Base-by-base conservation (phyloP, 148 eudicot species). In the Bassia scoparia region DNA sequence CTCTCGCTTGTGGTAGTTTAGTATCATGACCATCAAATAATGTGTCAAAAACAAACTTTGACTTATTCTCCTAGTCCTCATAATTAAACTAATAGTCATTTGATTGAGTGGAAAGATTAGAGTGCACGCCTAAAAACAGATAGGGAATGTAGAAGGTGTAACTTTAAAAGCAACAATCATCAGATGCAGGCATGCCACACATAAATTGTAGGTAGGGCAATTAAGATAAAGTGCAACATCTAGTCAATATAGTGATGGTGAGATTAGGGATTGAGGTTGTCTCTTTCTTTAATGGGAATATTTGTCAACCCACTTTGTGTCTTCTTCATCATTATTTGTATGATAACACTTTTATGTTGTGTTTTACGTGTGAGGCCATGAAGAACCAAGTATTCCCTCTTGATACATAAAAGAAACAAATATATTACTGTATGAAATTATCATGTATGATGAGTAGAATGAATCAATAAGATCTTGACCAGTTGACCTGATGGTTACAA, bases 291-390 rank as follows among this genome's bases (percentile, higher is more conserved):
- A 54, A 62, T 77, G 58, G 80, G 67, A 53, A 53, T 41, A 15
- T 52, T n/a, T 63, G 75, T 77, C 75, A 70, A 77, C 64, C 70
- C 70, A 61, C 61, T 35, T 30, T 53, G 5, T 7, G 17, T 14
- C 7, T 59, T 26, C 38, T 30, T 30, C 67, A 72, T 72, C 3
- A 44, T 73, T 18, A n/a, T n/a, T n/a, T n/a, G n/a, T n/a, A n/a
- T n/a, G n/a, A n/a, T n/a, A n/a, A n/a, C n/a, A n/a, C n/a, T 49
- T 27, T 61, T 38, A 52, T 68, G 37, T 55, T 67, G 78, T 44
- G 72, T 35, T 61, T n/a, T 41, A 76, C 79, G 74, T 76, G 79
- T 76, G 38, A 49, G 69, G 69, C 3, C 0, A 7, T 8, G 21
- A 46, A 29, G 35, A 27, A 61, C 33, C 18, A 3, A n/a, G n/a